Percentiles rank a stretch among this genome's conserved stretches.
These are phyloP conservation scores for Paramecium biaurelia DNA, from an alignment of 73 alveolate species.

Conservation along the genomic window DNA sequence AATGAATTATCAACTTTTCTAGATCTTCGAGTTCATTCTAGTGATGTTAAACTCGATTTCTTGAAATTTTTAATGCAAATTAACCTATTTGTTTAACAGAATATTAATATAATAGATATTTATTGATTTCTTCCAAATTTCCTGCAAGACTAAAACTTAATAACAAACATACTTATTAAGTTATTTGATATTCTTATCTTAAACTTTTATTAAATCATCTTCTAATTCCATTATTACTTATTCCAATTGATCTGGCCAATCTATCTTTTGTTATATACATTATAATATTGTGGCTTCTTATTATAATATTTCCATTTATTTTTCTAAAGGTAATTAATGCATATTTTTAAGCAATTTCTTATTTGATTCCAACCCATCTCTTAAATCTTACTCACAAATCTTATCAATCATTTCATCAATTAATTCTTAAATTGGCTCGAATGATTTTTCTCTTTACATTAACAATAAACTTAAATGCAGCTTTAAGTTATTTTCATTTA, in stretches of 20 bases:
- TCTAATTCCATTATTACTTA: conserved; percentile 2
- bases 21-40: not conserved
- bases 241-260: not conserved
- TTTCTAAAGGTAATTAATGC: not conserved
- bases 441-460: not conserved
- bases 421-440: not conserved
- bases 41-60: not conserved
- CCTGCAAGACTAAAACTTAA: not conserved
- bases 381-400: not conserved
- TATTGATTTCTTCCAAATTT: not conserved
- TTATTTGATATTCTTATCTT: not conserved
- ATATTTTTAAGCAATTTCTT: not conserved
- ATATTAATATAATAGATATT: not conserved
- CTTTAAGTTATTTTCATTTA: not conserved
- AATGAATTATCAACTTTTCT: not conserved
- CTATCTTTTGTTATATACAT: not conserved
- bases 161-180: not conserved
- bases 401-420: not conserved
- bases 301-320: not conserved
- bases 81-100: not conserved
- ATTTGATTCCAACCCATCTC: not conserved
- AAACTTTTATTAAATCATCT: not conserved
- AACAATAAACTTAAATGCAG: not conserved
- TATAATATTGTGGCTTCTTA: not conserved
- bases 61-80: not conserved